A percentile compares a stretch with the other conserved stretches of the same genome.
These are phyloP conservation scores for Myrica gale DNA, from an alignment of 306 rosid species.

Conservation along the genomic window DNA sequence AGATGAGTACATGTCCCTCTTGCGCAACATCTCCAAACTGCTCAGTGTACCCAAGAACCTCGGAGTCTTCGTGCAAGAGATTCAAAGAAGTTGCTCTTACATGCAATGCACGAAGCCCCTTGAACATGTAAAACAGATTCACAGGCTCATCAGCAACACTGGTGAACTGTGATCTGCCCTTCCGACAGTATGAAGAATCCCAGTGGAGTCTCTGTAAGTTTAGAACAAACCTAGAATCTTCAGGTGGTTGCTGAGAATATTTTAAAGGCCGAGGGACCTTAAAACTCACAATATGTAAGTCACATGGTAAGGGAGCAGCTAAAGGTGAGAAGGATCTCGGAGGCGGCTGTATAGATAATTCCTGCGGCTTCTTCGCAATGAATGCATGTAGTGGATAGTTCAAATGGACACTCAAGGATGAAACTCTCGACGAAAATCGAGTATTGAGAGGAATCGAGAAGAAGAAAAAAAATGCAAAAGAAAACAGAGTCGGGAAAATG, in stretches of 20 bases:
- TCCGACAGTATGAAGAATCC: constrained; percentile 82
- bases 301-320: constrained; percentile 78
- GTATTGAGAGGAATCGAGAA: too few relatives aligned
- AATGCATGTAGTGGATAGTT: constrained; percentile 86
- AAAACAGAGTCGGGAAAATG: too few relatives aligned
- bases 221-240: constrained; percentile 60
- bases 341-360: constrained; percentile 54
- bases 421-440: too few relatives aligned
- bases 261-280: constrained; percentile 83
- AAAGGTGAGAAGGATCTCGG: constrained; percentile 77
- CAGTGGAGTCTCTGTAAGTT: constrained; percentile 69
- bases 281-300: constrained; percentile 86
- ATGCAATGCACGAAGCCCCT: constrained; percentile 51
- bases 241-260: constrained; percentile 54
- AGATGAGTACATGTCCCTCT: constrained; percentile 66
- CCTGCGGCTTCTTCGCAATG: constrained; percentile 67
- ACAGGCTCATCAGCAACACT: constrained; percentile 56
- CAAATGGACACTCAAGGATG: constrained; percentile 45
- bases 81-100: constrained; percentile 74
- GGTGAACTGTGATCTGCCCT: constrained; percentile 77
- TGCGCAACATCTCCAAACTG: constrained; percentile 54
- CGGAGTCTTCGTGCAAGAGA: constrained; percentile 81
- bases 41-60: constrained; percentile 68
- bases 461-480: too few relatives aligned
- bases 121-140: constrained; percentile 68